A percentile compares a stretch with the other conserved stretches of the same genome.
Evolutionary conservation across 108 stramenopile genomes (phyloP).

Genomic region (Chaetoceros tenuissimus): DNA sequence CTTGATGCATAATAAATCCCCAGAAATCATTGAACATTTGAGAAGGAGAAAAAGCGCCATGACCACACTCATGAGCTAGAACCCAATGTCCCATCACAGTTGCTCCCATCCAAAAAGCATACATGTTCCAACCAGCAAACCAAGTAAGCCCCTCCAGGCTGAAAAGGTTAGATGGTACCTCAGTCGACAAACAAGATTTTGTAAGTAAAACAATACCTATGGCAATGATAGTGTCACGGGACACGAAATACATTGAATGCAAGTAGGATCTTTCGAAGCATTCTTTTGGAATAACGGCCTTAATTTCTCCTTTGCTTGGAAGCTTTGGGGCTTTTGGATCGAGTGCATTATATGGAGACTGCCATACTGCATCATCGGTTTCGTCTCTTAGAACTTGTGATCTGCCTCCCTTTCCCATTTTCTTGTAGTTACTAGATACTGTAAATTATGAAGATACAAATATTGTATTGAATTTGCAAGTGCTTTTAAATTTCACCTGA

Average conservation of each 20-base stretch:
- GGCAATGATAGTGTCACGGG: constrained; percentile 74
- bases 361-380: constrained; percentile 53
- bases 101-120: constrained; percentile 76
- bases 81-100: constrained; percentile 87
- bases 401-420: constrained; percentile 52
- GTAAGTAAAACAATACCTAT: constrained; percentile 71
- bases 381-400: constrained; percentile 14
- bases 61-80: constrained; percentile 86
- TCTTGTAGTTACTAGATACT: no score
- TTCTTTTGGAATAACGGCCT: constrained; percentile 80
- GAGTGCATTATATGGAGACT: constrained; percentile 77
- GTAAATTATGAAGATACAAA: no score
- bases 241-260: constrained; percentile 75
- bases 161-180: no score
- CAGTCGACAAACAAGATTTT: constrained; percentile 60
- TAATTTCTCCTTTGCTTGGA: constrained; percentile 86
- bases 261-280: constrained; percentile 90
- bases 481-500: no score
- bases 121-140: constrained; percentile 72
- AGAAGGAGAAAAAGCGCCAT: constrained; percentile 71
- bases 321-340: constrained; percentile 73
- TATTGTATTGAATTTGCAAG: no score
- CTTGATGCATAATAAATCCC: constrained; percentile 74
- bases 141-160: constrained; percentile 46
- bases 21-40: constrained; percentile 69